A percentile compares a stretch with the other conserved stretches of the same genome.
phyloP scores from a whole-genome alignment of 164 flowering plant genomes.

The Chloranthus sessilifolius region DNA sequence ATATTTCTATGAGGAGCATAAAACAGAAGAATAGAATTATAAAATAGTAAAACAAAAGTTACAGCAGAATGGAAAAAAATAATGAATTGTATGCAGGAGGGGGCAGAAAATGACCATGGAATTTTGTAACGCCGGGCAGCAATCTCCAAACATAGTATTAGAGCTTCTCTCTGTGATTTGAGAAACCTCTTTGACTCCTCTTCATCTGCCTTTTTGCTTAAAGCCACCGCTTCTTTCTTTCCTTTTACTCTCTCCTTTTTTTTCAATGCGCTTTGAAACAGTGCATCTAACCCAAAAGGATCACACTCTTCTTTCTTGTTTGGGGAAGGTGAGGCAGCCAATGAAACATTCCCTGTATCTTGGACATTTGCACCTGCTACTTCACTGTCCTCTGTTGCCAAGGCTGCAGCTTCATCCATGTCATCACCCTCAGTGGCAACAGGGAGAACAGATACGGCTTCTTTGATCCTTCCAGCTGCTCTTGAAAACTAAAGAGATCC shows the following conservation, averaged over 20 bases:
- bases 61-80: neutral
- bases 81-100: too few species aligned
- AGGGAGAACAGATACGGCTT: slow-evolving; percentile 68
- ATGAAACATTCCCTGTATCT: slow-evolving; percentile 15
- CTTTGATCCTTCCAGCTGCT: slow-evolving; percentile 64
- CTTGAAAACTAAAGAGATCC: slow-evolving; percentile 65
- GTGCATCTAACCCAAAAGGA: slow-evolving; percentile 87
- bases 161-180: slow-evolving; percentile 69
- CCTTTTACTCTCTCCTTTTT: slow-evolving; percentile 45
- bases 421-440: slow-evolving; percentile 77
- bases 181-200: slow-evolving; percentile 60
- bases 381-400: slow-evolving; percentile 33
- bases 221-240: slow-evolving; percentile 40
- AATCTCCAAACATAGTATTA: slow-evolving; percentile 73
- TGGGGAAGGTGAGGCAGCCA: slow-evolving; percentile 19
- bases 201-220: slow-evolving; percentile 42
- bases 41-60: neutral
- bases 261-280: slow-evolving; percentile 42
- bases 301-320: slow-evolving; percentile 50
- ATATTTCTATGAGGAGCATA: too few species aligned
- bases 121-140: slow-evolving; percentile 76
- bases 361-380: slow-evolving; percentile 17
- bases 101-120: slow-evolving; percentile 85
- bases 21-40: neutral
- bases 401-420: slow-evolving; percentile 57